Conservation (phyloP, 2,329 filamentous ascomycete species). For the Neodidymelliopsis sp. region DNA sequence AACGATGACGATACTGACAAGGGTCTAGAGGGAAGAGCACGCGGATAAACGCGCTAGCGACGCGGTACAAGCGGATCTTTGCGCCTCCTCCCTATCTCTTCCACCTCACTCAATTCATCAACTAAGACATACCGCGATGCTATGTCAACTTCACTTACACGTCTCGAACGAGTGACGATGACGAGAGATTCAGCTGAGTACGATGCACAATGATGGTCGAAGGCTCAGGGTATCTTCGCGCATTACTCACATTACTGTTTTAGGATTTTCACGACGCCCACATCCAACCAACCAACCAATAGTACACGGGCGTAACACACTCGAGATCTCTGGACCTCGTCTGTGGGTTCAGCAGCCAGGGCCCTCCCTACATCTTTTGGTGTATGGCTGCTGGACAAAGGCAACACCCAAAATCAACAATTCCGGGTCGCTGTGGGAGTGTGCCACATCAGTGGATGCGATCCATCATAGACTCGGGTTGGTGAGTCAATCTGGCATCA, state of each 20-base stretch:
- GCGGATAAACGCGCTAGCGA: constrained; percentile 4
- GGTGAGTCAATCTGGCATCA: constrained; percentile 44
- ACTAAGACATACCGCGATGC: no score
- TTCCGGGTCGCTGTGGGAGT: constrained; percentile 7
- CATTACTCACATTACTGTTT: neutral
- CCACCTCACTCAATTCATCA: neutral
- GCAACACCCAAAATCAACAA: constrained; percentile 44
- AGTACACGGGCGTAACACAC: constrained; percentile 10
- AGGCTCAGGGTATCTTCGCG: neutral
- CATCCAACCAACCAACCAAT: neutral
- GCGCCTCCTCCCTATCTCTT: neutral
- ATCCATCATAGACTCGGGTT: constrained; percentile 14
- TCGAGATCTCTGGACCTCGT: constrained; percentile 31
- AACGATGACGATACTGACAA: neutral
- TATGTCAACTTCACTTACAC: no score
- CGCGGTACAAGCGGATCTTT: neutral
- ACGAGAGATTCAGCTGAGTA: no score
- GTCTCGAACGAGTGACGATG: no score
- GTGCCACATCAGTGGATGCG: constrained; percentile 23
- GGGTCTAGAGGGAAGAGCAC: neutral
- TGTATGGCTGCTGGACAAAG: constrained; percentile 47
- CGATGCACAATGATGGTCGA: no score
- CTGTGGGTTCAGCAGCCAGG: constrained; percentile 43
- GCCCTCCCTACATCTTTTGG: constrained; percentile 27
- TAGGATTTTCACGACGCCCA: neutral